Conservation (phyloP, 179 eudicot genomes). For the Spinacia oleracea region DNA sequence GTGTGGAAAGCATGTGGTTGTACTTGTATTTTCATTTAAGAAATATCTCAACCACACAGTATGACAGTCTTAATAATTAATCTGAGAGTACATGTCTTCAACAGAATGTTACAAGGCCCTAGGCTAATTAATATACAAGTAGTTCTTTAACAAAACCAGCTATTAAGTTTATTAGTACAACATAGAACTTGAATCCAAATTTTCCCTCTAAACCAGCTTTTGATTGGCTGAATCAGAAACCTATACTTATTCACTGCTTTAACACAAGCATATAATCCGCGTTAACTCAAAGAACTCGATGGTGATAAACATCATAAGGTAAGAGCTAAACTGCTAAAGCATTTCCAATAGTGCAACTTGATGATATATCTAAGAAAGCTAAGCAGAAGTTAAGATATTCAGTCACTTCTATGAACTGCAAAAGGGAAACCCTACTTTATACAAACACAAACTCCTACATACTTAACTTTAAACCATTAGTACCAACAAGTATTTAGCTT, state of each 20-base stretch:
- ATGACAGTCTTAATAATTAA: not conserved
- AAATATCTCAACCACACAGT: constrained; percentile 4
- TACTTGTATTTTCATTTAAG: constrained; percentile 6
- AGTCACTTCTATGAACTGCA: constrained; percentile 23
- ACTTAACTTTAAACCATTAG: constrained; percentile 19
- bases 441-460: constrained; percentile 16
- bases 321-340: not conserved
- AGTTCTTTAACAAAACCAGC: not conserved
- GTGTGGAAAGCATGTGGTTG: not conserved
- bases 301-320: not conserved
- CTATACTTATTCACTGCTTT: not conserved
- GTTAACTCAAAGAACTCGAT: too few species aligned
- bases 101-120: not conserved
- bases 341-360: not conserved
- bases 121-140: not conserved
- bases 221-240: not conserved
- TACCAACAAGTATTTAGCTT: constrained; percentile 19
- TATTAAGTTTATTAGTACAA: not conserved
- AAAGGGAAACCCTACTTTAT: constrained; percentile 1
- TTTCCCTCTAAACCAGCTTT: not conserved
- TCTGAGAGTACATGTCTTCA: not conserved
- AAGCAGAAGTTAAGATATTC: constrained; percentile 6
- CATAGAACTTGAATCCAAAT: not conserved
- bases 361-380: constrained; percentile 12
- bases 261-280: not conserved